Evolutionary conservation across 2,329 filamentous ascomycete species (phyloP), one percentile per base, ranked within the genome.

Genomic region (Cucurbitaria berberidis): DNA sequence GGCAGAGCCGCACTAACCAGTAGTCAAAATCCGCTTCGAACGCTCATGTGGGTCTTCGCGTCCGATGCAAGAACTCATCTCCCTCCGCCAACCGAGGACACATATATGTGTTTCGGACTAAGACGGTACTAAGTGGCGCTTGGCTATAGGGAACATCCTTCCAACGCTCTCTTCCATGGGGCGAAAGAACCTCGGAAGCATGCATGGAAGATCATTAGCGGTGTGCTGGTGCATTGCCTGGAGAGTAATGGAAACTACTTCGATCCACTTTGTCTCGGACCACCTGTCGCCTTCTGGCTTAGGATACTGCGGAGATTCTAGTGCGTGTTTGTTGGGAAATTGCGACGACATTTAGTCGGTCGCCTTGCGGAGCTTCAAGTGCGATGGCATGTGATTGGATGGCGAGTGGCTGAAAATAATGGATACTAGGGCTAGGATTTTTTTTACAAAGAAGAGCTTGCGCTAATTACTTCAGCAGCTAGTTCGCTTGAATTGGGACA

Each of bases 271-370:
- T 39, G 11, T 39, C 21, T n/a, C 19, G 36, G 19, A 24, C 9
- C 10, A 38, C 36, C 15, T 22, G 36, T n/a, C 36, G 19, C 27
- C n/a, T 34, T 11, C 8, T 13, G 21, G 42, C 19, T 21, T 26
- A 16, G n/a, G 16, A 15, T 24, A n/a, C 21, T 26, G 24, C n/a
- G 30, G 27, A 22, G 36, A 24, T 5, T 22, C 19, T 22, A 32
- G 42, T 40, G 45, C n/a, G n/a, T 41, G 45, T 26, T n/a, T 44
- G 47, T 44, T 49, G 47, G 47, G 47, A 50, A 38, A 50, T 50
- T 50, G 40, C 40, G 24, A 9, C 24, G 21, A 21, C 26, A n/a
- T 38, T 9, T 29, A 26, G 5, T n/a, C 11, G 5, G 13, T 26
- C 30, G 27, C 39, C 30, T 29, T 24, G 36, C 36, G 47, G 39